Base-by-base conservation (phyloP, 371 early-diverging fungal species). In the Nematocida sp. region DNA sequence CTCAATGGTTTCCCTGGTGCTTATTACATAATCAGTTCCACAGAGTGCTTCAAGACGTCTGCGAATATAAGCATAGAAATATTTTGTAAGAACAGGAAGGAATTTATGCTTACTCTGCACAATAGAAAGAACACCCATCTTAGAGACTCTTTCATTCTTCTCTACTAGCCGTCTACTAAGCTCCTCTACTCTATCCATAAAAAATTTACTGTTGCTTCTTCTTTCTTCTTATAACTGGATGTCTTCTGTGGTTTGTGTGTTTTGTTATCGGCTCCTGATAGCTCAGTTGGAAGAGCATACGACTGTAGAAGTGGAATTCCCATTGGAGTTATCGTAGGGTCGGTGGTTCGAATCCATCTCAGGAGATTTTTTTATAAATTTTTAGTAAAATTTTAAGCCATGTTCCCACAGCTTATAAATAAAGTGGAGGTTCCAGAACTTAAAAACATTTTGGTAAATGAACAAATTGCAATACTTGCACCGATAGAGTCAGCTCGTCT, bases 401-500 rank as follows among this genome's bases (percentile, higher is more conserved):
- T 23, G 44, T 46, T 66, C 52, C 50, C 73, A 27, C 15, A 50
- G 42, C 66, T 66, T 20, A 11, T 75, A 15, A 75, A 55, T 18
- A 13, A 23, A 33, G 64, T 62, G 20, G 70, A 44, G 1, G 58
- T 27, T 13, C 72, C 60, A 25, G 9, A 33, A 2, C 40, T 78
- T 15, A 70, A 78, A 42, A 11, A 25, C 47, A 47, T 78, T 47
- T 46, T 78, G 44, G 27, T 44, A 15, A 56, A 56, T 15, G 45
- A 50, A n/a, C 23, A 78, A 4, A 60, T 13, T 6, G 4, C 2
- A 42, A 42, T 58, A 7, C 7, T 47, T 1, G 45, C 76, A 0
- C 40, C 71, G 11, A 13, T 78, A 15, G 69, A 78, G 62, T n/a
- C 58, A 11, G 87, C 94, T 57, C 91, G 97, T 44, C 87, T 85